Conservation (phyloP, 768 basidiomycete species). For the Agrocybe chaxingu region DNA sequence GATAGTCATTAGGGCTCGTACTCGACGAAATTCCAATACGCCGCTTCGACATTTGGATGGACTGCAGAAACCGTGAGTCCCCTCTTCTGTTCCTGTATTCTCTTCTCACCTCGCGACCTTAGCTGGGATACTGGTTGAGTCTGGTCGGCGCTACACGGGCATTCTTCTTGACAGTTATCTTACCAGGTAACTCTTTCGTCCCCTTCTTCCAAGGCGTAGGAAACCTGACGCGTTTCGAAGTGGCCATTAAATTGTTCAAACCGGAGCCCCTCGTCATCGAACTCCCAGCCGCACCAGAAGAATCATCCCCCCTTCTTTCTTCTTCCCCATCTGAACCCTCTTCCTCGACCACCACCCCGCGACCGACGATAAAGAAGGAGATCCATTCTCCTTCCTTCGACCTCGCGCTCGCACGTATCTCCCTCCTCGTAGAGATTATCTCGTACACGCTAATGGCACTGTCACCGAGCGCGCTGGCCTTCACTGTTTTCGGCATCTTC, state of each 20-base stretch:
- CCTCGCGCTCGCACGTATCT: conserved; percentile 61
- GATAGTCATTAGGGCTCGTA: conserved; percentile 45
- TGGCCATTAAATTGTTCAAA: conserved; percentile 52
- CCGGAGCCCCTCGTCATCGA: conserved; percentile 31
- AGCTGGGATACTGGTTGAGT: conserved; percentile 78
- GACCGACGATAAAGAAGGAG: conserved; percentile 20
- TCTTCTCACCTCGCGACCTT: conserved; percentile 1
- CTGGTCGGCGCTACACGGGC: conserved; percentile 52
- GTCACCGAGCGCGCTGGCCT: conserved; percentile 43
- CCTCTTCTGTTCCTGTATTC: not conserved
- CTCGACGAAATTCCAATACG: conserved; percentile 63
- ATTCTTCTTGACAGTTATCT: conserved; percentile 46
- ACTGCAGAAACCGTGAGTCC: conserved; percentile 55
- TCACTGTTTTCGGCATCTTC: conserved; percentile 46
- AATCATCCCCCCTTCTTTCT: conserved; percentile 29
- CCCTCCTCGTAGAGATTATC: conserved; percentile 53
- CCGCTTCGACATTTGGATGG: conserved; percentile 61
- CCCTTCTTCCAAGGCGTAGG: not conserved
- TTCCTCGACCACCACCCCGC: conserved; percentile 14
- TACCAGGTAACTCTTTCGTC: conserved; percentile 52
- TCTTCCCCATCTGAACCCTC: conserved; percentile 10
- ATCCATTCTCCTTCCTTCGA: conserved; percentile 57
- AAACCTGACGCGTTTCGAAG: conserved; percentile 27
- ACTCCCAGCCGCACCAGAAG: conserved; percentile 16
- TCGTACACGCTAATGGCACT: conserved; percentile 49